A percentile compares a stretch with the other conserved stretches of the same genome.
Conservation (phyloP, 148 eudicot genomes). For the Silene uniflora region DNA sequence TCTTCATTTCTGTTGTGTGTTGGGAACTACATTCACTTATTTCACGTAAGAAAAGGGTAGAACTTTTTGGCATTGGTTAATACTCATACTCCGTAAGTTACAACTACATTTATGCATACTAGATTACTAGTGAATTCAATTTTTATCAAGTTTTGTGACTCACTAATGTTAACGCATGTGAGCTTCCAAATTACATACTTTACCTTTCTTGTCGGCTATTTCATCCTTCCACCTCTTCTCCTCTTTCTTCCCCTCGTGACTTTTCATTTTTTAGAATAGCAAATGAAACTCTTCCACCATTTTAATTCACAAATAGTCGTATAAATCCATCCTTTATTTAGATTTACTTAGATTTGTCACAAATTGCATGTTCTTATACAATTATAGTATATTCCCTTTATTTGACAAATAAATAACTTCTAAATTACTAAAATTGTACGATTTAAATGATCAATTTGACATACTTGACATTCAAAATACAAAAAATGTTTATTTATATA, state of each 20-base stretch:
- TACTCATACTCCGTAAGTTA: no score
- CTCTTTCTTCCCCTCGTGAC: conserved; percentile 30
- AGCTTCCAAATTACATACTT: conserved; percentile 26
- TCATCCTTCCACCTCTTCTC: conserved; percentile 12
- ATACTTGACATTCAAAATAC: no score
- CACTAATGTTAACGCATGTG: conserved; percentile 28
- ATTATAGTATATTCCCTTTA: no score
- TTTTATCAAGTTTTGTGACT: background rate
- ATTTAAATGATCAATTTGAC: no score
- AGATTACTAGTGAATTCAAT: background rate
- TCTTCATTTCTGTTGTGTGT: no score
- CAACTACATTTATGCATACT: no score
- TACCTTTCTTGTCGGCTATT: conserved; percentile 38
- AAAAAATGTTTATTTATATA: no score
- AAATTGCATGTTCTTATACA: background rate
- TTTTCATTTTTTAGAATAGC: conserved; percentile 3
- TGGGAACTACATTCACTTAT: no score
- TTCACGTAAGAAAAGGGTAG: no score
- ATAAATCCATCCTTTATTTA: background rate
- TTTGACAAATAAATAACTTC: no score
- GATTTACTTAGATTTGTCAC: background rate
- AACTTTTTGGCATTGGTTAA: no score
- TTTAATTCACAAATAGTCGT: background rate
- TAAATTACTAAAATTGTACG: no score
- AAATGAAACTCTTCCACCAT: background rate